phyloP scores from a whole-genome alignment of 1,284 basidiomycete genomes.

The Athelia psychrophila region DNA sequence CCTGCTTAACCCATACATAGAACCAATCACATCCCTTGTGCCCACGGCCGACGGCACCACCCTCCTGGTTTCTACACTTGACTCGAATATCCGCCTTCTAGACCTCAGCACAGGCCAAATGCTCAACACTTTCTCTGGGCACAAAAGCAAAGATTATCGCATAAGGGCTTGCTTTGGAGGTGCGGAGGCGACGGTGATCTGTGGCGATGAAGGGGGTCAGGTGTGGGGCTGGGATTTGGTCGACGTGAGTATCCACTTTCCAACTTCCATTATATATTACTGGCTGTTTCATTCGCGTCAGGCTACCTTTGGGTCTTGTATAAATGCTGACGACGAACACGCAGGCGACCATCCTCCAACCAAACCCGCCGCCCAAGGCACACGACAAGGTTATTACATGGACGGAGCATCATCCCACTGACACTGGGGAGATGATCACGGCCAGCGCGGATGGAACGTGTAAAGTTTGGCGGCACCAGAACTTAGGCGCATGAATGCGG shows the following conservation, averaged over 20 bases:
- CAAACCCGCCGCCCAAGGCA: slow-evolving; percentile 66
- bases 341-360: slow-evolving; percentile 67
- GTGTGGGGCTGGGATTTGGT: slow-evolving; percentile 94
- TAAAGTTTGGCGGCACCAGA: slow-evolving; percentile 70
- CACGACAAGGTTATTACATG: slow-evolving; percentile 88
- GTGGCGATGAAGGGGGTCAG: slow-evolving; percentile 87
- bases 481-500: neutral
- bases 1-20: slow-evolving; percentile 35
- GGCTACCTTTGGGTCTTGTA: too few relatives aligned
- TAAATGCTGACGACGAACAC: neutral
- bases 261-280: slow-evolving; percentile 4
- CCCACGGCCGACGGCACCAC: slow-evolving; percentile 76
- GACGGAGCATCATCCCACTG: slow-evolving; percentile 86
- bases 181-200: slow-evolving; percentile 79
- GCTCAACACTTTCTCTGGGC: slow-evolving; percentile 84
- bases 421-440: slow-evolving; percentile 81
- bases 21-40: slow-evolving; percentile 81
- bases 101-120: slow-evolving; percentile 82
- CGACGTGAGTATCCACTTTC: slow-evolving; percentile 53
- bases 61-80: slow-evolving; percentile 80
- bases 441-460: slow-evolving; percentile 85
- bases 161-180: slow-evolving; percentile 83
- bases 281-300: slow-evolving; percentile 1
- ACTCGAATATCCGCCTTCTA: slow-evolving; percentile 84
- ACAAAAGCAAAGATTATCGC: slow-evolving; percentile 72